Percentiles rank a stretch among this genome's conserved stretches.
These are phyloP conservation scores for Betula pendula DNA, from an alignment of 306 rosid species.

Conservation along the genomic window DNA sequence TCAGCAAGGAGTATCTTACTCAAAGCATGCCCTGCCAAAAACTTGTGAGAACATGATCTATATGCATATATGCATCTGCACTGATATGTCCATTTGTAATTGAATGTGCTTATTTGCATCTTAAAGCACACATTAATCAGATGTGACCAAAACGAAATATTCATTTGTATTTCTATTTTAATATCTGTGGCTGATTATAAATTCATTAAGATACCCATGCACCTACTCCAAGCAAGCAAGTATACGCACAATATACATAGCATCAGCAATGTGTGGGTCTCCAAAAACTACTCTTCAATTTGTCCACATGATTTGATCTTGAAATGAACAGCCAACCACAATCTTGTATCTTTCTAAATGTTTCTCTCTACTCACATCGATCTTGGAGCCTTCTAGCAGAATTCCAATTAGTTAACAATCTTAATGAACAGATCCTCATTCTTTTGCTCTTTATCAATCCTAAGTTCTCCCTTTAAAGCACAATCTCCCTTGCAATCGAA, in stretches of 20 bases:
- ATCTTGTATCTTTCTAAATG: conserved; percentile 83
- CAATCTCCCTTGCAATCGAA: conserved; percentile 35
- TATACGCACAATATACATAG: conserved; percentile 36
- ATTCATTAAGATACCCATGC: conserved; percentile 14
- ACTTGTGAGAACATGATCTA: neutral
- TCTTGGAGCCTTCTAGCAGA: conserved; percentile 55
- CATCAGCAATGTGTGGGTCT: conserved; percentile 34
- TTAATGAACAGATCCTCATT: conserved; percentile 29
- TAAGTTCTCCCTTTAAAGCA: conserved; percentile 26
- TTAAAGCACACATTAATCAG: conserved; percentile 2
- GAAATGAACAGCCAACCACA: conserved; percentile 83
- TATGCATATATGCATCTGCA: neutral
- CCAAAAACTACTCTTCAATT: conserved; percentile 42
- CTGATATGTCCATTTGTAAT: neutral
- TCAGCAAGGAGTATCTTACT: conserved; percentile 1
- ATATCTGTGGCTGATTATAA: neutral
- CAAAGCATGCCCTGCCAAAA: conserved; percentile 19
- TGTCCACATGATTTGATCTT: conserved; percentile 62
- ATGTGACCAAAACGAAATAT: neutral
- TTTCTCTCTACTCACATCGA: conserved; percentile 59
- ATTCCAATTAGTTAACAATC: conserved; percentile 49
- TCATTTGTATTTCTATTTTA: neutral
- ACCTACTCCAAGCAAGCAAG: conserved; percentile 35
- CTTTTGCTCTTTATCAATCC: conserved; percentile 40
- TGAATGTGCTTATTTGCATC: neutral